These are phyloP conservation scores for Ustilago nuda DNA, from an alignment of 1,284 basidiomycete genomes.

Conservation along the genomic window DNA sequence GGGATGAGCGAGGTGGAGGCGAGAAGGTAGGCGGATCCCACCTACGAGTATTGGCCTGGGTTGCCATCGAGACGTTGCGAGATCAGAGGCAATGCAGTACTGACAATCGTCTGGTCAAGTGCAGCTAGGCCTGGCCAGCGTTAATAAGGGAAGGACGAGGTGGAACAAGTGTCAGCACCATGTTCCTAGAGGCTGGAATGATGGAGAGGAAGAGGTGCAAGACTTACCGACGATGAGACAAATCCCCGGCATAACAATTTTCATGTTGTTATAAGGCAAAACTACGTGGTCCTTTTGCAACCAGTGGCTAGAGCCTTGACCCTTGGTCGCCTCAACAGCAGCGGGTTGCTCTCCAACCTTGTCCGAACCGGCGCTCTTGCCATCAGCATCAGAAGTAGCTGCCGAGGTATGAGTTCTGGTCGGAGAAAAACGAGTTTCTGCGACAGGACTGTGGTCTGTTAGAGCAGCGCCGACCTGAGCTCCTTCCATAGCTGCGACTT, in stretches of 20 bases:
- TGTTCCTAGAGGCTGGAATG: slow-evolving; percentile 64
- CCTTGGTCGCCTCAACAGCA: background rate
- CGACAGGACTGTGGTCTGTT: background rate
- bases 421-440: background rate
- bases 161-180: background rate
- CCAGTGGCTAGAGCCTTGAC: slow-evolving; percentile 40
- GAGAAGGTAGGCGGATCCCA: slow-evolving; percentile 71
- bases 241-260: slow-evolving; percentile 57
- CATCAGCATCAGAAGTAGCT: background rate
- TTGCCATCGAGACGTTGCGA: slow-evolving; percentile 42
- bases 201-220: background rate
- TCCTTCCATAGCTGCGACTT: background rate
- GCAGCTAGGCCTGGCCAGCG: background rate
- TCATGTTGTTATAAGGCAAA: slow-evolving; percentile 61
- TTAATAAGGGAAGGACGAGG: background rate
- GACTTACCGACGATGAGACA: slow-evolving; percentile 38
- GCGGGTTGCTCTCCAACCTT: background rate
- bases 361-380: background rate
- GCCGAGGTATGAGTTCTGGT: background rate
- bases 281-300: slow-evolving; percentile 47
- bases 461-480: background rate
- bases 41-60: slow-evolving; percentile 68
- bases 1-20: slow-evolving; percentile 70
- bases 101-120: slow-evolving; percentile 69
- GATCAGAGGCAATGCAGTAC: slow-evolving; percentile 68